Conservation (phyloP, 495 filamentous ascomycete species). For the Aspergillus carlsbadensis region DNA sequence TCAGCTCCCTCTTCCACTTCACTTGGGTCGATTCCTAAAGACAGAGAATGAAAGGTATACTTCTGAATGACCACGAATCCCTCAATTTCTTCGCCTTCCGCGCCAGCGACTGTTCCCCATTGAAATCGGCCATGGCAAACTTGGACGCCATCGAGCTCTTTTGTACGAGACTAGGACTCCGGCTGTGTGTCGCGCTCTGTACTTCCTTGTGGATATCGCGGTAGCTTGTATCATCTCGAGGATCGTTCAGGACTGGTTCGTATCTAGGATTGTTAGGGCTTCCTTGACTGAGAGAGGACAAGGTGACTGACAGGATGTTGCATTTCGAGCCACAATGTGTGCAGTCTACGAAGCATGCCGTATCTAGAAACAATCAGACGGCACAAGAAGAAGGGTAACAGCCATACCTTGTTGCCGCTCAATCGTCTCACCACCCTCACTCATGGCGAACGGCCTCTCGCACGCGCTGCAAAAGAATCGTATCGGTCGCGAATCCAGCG, state of each 20-base stretch:
- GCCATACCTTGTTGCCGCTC: slow-evolving; percentile 21
- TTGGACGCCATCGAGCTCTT: slow-evolving; percentile 18
- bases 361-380: slow-evolving; percentile 17
- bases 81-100: slow-evolving; percentile 23
- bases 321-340: slow-evolving; percentile 26
- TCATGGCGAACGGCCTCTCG: slow-evolving; percentile 23
- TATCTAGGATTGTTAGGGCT: slow-evolving; percentile 18
- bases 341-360: slow-evolving; percentile 18
- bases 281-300: not conserved
- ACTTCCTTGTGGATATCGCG: slow-evolving; percentile 21
- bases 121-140: slow-evolving; percentile 1
- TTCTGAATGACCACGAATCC: slow-evolving; percentile 30
- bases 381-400: not conserved
- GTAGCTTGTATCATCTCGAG: slow-evolving; percentile 19
- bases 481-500: slow-evolving; percentile 25
- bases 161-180: slow-evolving; percentile 23
- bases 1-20: slow-evolving; percentile 4
- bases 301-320: slow-evolving; percentile 23
- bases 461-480: slow-evolving; percentile 28
- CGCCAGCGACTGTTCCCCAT: slow-evolving; percentile 17
- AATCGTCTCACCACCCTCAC: slow-evolving; percentile 17
- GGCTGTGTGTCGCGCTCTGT: slow-evolving; percentile 13
- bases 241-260: slow-evolving; percentile 24
- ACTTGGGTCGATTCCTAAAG: too few relatives aligned
- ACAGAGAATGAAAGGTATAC: slow-evolving; percentile 9